A percentile compares a stretch with the other conserved stretches of the same genome.
phyloP scores from a whole-genome alignment of 2,329 filamentous ascomycete species.

The Fusarium succisae region DNA sequence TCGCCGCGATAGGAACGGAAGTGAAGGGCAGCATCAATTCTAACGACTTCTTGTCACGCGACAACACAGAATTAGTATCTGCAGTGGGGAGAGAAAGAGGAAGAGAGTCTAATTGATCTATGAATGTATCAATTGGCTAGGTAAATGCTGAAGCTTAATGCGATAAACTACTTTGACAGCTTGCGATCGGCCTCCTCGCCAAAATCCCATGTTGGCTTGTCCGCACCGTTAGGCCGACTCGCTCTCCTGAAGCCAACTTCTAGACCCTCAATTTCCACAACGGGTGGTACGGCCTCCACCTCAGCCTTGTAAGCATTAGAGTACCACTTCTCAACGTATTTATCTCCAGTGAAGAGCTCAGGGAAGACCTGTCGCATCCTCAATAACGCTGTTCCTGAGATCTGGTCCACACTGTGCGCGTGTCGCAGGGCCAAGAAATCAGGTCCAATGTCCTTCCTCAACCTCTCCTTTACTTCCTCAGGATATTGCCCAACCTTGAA shows the following conservation, averaged over 20 bases:
- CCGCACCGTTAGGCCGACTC: conserved; percentile 63
- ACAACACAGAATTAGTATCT: neutral
- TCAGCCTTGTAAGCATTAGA: conserved; percentile 37
- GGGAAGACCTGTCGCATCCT: conserved; percentile 42
- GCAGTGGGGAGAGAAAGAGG: neutral
- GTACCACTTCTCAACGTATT: conserved; percentile 36
- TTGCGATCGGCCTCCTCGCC: conserved; percentile 20
- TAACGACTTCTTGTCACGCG: neutral
- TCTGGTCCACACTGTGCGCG: conserved; percentile 71
- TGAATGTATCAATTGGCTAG: neutral
- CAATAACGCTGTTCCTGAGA: conserved; percentile 66
- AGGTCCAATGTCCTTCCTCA: conserved; percentile 59
- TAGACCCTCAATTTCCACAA: conserved; percentile 55
- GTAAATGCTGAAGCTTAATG: neutral
- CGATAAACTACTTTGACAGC: neutral
- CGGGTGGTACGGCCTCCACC: conserved; percentile 55
- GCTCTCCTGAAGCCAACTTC: conserved; percentile 54
- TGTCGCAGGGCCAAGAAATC: conserved; percentile 68
- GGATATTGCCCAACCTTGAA: conserved; percentile 68
- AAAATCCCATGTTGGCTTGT: conserved; percentile 65
- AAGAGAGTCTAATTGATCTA: neutral
- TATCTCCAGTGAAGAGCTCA: conserved; percentile 18
- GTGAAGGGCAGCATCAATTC: neutral
- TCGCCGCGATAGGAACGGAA: neutral
- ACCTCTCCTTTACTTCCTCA: conserved; percentile 58